phyloP scores from a whole-genome alignment of 2,329 filamentous ascomycete species.

The Uncinocarpus reesii region DNA sequence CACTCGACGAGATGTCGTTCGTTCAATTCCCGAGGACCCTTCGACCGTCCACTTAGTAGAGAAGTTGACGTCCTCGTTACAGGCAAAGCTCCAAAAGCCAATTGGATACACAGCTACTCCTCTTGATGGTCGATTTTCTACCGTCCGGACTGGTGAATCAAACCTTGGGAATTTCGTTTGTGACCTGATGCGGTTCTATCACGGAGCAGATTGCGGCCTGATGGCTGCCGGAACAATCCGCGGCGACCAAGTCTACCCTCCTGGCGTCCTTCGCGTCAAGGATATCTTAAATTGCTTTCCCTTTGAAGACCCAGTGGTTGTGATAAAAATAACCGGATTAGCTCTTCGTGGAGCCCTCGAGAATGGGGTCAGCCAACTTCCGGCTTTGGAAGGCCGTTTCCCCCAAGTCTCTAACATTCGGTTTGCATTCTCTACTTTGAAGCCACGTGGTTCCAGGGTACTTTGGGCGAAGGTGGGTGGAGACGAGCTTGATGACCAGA shows the following conservation, averaged over 20 bases:
- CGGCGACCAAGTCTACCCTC: conserved; percentile 79
- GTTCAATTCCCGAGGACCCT: conserved; percentile 54
- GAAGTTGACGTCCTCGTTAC: conserved; percentile 61
- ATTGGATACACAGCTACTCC: conserved; percentile 74
- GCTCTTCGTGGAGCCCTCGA: conserved; percentile 71
- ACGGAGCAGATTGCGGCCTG: conserved; percentile 67
- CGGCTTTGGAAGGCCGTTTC: conserved; percentile 74
- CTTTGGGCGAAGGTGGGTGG: conserved; percentile 52
- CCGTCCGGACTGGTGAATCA: conserved; percentile 64
- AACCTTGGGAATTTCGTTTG: conserved; percentile 87
- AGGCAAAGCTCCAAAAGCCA: conserved; percentile 67
- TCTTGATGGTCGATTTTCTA: conserved; percentile 76
- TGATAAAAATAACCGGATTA: conserved; percentile 60
- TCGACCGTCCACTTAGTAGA: conserved; percentile 53
- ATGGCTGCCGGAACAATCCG: conserved; percentile 81
- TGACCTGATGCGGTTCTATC: conserved; percentile 79
- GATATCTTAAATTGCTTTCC: conserved; percentile 86
- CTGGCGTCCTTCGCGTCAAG: conserved; percentile 64
- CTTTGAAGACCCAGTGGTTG: conserved; percentile 80
- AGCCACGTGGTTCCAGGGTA: conserved; percentile 53
- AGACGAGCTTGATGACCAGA: conserved; percentile 51
- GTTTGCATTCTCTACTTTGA: conserved; percentile 60
- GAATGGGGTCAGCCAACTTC: conserved; percentile 70
- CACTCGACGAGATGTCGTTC: conserved; percentile 60
- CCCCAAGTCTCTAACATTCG: conserved; percentile 76